These are phyloP conservation scores for Xylariales sp. DNA, from an alignment of 2,329 filamentous ascomycete genomes.

Conservation along the genomic window DNA sequence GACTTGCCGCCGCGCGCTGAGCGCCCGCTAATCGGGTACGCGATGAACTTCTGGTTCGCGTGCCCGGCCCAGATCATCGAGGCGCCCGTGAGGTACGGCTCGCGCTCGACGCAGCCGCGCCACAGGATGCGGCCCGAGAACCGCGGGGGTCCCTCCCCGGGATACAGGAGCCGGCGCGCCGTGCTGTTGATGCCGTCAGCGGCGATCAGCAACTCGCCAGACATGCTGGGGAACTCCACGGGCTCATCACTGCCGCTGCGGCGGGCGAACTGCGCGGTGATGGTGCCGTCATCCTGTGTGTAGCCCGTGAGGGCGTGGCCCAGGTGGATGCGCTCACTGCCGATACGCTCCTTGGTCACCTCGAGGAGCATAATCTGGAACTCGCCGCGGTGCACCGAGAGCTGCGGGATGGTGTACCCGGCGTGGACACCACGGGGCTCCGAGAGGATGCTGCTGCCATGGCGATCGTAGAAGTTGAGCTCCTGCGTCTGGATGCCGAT, in stretches of 20 bases:
- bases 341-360: constrained; percentile 34
- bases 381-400: constrained; percentile 39
- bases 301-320: constrained; percentile 31
- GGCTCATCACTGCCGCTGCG: constrained; percentile 17
- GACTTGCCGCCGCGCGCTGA: constrained; percentile 28
- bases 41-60: constrained; percentile 42
- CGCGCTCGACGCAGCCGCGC: constrained; percentile 35
- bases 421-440: constrained; percentile 35
- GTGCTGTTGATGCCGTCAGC: constrained; percentile 41
- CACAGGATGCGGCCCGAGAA: constrained; percentile 42
- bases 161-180: constrained; percentile 33
- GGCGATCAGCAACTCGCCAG: constrained; percentile 31
- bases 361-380: constrained; percentile 38
- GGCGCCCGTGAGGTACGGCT: constrained; percentile 34
- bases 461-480: constrained; percentile 38
- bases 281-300: constrained; percentile 26
- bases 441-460: constrained; percentile 36
- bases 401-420: constrained; percentile 37
- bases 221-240: constrained; percentile 22
- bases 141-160: constrained; percentile 35
- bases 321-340: constrained; percentile 30
- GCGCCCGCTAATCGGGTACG: constrained; percentile 36
- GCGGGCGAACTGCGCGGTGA: constrained; percentile 32
- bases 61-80: constrained; percentile 42
- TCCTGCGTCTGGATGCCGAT: constrained; percentile 36